Conservation (phyloP, 148 eudicot genomes). For the Oxyria digyna region DNA sequence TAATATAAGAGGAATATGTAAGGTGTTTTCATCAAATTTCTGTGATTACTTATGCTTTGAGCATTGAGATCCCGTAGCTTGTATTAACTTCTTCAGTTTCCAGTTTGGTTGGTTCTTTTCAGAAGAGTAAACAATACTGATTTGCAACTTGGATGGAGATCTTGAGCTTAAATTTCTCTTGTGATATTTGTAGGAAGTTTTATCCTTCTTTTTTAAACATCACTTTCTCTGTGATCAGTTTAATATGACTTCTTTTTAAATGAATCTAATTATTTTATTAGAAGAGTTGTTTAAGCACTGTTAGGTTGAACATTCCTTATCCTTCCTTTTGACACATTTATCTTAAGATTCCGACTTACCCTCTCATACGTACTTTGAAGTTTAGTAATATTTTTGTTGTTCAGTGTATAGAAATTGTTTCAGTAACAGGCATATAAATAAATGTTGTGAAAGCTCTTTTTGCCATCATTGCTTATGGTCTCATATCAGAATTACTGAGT, state of each 20-base stretch:
- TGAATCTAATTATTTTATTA: not conserved
- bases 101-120: not conserved
- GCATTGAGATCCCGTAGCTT: not conserved
- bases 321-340: too few species aligned
- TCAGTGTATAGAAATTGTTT: too few species aligned
- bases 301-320: too few species aligned
- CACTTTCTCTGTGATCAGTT: not conserved
- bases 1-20: not conserved
- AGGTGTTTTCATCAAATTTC: not conserved
- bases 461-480: not conserved
- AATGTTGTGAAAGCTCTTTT: not conserved
- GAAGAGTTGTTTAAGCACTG: too few species aligned
- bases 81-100: not conserved
- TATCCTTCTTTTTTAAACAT: not conserved
- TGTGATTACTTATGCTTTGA: not conserved
- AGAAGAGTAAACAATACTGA: too few species aligned
- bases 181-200: not conserved
- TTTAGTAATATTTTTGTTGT: too few species aligned
- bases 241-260: not conserved
- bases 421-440: too few species aligned
- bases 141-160: not conserved
- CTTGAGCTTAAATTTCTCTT: not conserved
- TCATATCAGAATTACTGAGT: constrained; percentile 11
- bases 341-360: too few species aligned
- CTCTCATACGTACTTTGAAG: too few species aligned